Evolutionary conservation across 441 rosid species (phyloP), one percentile per base, ranked within the genome.

Genomic region (Populus hybrid): DNA sequence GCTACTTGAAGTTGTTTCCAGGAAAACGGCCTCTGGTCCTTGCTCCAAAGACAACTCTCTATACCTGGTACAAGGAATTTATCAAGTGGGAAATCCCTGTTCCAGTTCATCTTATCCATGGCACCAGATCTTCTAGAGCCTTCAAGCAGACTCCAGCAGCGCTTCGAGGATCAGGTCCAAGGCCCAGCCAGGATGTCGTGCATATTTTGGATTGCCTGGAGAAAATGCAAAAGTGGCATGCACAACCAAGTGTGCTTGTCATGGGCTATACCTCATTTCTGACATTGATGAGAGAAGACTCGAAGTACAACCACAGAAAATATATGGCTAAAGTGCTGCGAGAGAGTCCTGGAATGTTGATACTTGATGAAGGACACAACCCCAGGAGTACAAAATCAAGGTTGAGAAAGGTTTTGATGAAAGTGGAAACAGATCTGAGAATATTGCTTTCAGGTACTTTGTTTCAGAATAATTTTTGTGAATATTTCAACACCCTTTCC

Each of bases 31-130:
- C 99, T 23, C 78, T 95, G 70, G 86, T 95, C 74, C 97, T 95
- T 79, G 98, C 99, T 75, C 99, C 99, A 0, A 95, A 95, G 83
- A 94, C 99, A 74, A 94, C 98, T 64, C 85, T 94, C 29, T 95
- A 92, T 71, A 95, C 97, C 31, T 94, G 99, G 99, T 86, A 95
- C 87, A 95, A 95, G 81, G 99, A 95, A 84, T 95, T 95, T 74
- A 91, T 91, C 76, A 95, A 95, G 84, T 95, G 99, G 99, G 75
- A 92, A 76, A 92, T 89, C 69, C 93, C 98, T 1, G 72, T 95
- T 38, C 98, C 98, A 0, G 94, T 94, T 80, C 94, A 95, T 83
- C 84, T 95, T 64, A 91, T 94, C 78, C 98, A 95, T 38, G 98
- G 97, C 12, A 91, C 97, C 56, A 87, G 88, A 87, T 87, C 93